Evolutionary conservation across 495 filamentous ascomycete species (phyloP), one percentile per base, ranked within the genome.

Genomic region (Podospora conica): DNA sequence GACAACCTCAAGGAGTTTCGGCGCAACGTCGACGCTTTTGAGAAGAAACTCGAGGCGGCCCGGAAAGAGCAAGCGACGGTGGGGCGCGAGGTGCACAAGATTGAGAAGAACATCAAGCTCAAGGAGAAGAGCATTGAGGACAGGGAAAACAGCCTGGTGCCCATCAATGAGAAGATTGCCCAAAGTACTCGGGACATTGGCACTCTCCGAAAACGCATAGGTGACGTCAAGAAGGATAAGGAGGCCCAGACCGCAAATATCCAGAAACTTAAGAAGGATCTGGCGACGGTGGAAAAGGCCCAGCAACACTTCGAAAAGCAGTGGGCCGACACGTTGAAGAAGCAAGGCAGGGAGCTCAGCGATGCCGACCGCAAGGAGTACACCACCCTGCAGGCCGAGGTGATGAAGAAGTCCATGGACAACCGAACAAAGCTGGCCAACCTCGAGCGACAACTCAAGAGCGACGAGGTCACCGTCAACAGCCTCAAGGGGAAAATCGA

Each of bases 1-100:
- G 92, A 96, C 71, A 93, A 99, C 67, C 85, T 98, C 2, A 97
- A 96, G 75, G 95, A 97, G 75, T 92, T 91, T 74, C 87, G 91
- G 33, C 90, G 95, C 21, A 90, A 88, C 11, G 89, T 97, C 3
- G 91, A 96, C 68, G 88, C 92, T 66, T 96, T 91, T 65, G 90
- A 97, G 60, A 84, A 84, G 69, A 87, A 85, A 62, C 84, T 97
- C 10, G 92, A 96, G 58, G 87, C 91, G 22, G 92, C 96, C n/a
- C 91, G 91, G 71, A 88, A 87, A 66, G 90, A 93, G 23, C 91
- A 97, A 63, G 85, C 91, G 1, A 87, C 88, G 62, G 88, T 91
- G 20, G 84, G 83, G n/a, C 86, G 87, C 53, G 90, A 95, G 63
- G 91, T 96, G 12, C 82, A 80, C 65, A 96, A 91, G 72, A 84